These are phyloP conservation scores for Phytophthora cactorum DNA, from an alignment of 352 stramenopile species.

Conservation along the genomic window DNA sequence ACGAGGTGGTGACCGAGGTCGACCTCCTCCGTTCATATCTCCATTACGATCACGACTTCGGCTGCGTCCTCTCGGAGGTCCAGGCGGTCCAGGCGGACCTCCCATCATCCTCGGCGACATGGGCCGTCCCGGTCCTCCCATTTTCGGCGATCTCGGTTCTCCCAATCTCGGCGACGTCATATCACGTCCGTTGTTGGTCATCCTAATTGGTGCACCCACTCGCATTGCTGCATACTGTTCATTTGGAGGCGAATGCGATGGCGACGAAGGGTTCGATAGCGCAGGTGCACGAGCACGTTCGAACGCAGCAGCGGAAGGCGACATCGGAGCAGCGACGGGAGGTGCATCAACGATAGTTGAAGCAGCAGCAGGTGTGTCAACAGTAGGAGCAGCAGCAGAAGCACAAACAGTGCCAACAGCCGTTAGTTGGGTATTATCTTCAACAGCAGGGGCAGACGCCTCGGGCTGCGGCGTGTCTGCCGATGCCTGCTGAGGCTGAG, in stretches of 20 bases:
- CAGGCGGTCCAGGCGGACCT: background rate
- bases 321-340: slow-evolving; percentile 18
- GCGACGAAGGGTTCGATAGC: slow-evolving; percentile 28
- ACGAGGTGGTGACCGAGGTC: slow-evolving; percentile 23
- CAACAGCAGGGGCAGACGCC: slow-evolving; percentile 25
- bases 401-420: slow-evolving; percentile 41
- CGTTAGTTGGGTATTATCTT: slow-evolving; percentile 41
- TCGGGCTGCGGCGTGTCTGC: slow-evolving; percentile 26
- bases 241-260: slow-evolving; percentile 19
- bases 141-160: slow-evolving; percentile 21
- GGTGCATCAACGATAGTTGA: slow-evolving; percentile 3
- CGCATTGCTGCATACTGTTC: slow-evolving; percentile 42
- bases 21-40: slow-evolving; percentile 31
- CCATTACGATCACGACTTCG: slow-evolving; percentile 48
- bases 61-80: slow-evolving; percentile 19
- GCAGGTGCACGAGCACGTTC: slow-evolving; percentile 32
- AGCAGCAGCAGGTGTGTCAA: slow-evolving; percentile 12
- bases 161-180: slow-evolving; percentile 29
- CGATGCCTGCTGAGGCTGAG: slow-evolving; percentile 19
- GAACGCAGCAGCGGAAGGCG: slow-evolving; percentile 33
- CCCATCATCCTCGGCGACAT: slow-evolving; percentile 9
- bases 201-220: slow-evolving; percentile 20
- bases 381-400: slow-evolving; percentile 19
- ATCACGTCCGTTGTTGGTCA: slow-evolving; percentile 40
- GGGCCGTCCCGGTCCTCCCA: slow-evolving; percentile 12